Evolutionary conservation across 257 asterid species (phyloP), one percentile per base, ranked within the genome.

Genomic region (Gardenia jasminoides): DNA sequence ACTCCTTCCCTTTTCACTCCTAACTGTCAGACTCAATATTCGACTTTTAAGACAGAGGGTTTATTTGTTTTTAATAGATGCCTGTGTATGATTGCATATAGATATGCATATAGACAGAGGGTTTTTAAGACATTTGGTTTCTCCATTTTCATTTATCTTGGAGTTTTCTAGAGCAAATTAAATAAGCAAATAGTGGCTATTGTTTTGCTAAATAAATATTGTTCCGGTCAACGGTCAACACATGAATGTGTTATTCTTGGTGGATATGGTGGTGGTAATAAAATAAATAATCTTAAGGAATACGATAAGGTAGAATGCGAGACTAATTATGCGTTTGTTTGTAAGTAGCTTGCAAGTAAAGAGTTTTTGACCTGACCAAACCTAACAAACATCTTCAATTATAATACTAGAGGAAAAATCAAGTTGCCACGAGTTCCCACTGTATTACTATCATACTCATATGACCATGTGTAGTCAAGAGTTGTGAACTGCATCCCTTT

Each of bases 311-410:
- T 46, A 52, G 43, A 54, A 62, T 74, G 19, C 13, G 52, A 84
- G 74, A 56, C 77, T 84, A 79, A 64, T 86, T 47, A 74, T 65
- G 77, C 24, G 78, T 73, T 86, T 80, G 85, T 89, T 86, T 86
- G 61, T 62, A 44, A 44, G 47, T 44, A 44, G 85, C 41, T 36
- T 36, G 41, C 41, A 85, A 83, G 88, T 78, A 76, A 86, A 85
- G 90, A 80, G 78, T 77, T 62, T 65, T 33, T 54, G 76, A 81
- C 82, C 75, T 48, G 78, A 68, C 81, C 41, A 50, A 59, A 81
- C 82, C 77, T 58, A 80, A 68, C 81, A 50, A 50, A 59, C 75
- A 48, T 44, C 59, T 80, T 61, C 70, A 66, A 52, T 74, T 50
- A 52, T 48, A 64, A 73, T 31, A 72, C 24, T 28, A 33, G 0